Percentiles rank a stretch among this genome's conserved stretches.
Evolutionary conservation across 345 rosid species (phyloP).

Genomic region (Sapria himalayana): DNA sequence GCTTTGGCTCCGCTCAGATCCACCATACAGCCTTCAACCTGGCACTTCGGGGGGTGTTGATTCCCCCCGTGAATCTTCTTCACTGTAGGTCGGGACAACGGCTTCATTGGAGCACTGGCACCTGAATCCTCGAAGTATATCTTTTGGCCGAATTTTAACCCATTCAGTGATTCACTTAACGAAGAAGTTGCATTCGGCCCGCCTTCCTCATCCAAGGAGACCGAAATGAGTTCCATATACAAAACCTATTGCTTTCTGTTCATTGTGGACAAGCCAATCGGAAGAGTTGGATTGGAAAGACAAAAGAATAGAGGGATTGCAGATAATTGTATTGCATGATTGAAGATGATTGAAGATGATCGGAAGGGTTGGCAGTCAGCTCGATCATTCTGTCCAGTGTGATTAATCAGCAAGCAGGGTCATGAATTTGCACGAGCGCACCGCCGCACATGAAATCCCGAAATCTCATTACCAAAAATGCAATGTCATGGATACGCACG

Average conservation of each 20-base stretch:
- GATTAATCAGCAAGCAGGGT: no score
- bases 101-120: conserved; percentile 8
- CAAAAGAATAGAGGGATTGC: no score
- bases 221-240: conserved; percentile 58
- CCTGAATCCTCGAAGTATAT: conserved; percentile 57
- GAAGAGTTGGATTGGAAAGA: no score
- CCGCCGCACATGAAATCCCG: no score
- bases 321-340: no score
- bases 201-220: conserved; percentile 31
- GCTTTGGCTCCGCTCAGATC: conserved; percentile 90
- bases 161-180: conserved; percentile 27
- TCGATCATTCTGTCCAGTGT: no score
- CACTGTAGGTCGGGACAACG: conserved; percentile 5
- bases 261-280: conserved; percentile 1
- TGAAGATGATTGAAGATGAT: no score
- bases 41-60: conserved; percentile 65
- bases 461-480: no score
- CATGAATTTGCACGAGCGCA: no score
- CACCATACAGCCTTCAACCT: conserved; percentile 79
- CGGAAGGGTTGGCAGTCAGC: no score
- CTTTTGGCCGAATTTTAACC: conserved; percentile 53
- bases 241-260: conserved; percentile 7
- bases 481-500: no score
- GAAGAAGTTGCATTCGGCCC: conserved; percentile 15
- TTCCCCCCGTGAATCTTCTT: conserved; percentile 18